phyloP scores from a whole-genome alignment of 2,329 filamentous ascomycete genomes.

The Onygena corvina region DNA sequence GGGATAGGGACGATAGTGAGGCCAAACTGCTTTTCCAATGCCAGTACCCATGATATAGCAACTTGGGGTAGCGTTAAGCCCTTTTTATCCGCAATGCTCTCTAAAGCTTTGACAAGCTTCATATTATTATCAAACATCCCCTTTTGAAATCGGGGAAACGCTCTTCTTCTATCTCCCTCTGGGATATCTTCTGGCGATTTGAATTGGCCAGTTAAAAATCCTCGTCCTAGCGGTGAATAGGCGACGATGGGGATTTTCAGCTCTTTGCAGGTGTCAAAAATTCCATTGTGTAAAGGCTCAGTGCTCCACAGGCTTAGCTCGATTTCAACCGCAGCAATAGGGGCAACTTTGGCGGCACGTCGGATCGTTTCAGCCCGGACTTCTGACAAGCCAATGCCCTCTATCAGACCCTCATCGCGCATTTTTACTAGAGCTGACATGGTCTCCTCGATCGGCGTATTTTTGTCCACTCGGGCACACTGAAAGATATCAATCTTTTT shows the following conservation, averaged over 20 bases:
- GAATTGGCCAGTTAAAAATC: slow-evolving; percentile 43
- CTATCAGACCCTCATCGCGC: slow-evolving; percentile 27
- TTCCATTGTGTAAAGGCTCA: slow-evolving; percentile 46
- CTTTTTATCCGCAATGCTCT: slow-evolving; percentile 36
- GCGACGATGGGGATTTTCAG: slow-evolving; percentile 47
- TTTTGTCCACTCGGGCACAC: slow-evolving; percentile 42
- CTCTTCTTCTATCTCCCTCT: slow-evolving; percentile 35
- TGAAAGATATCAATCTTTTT: slow-evolving; percentile 50
- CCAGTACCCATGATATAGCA: slow-evolving; percentile 39
- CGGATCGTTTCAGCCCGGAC: slow-evolving; percentile 32
- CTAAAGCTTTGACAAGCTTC: slow-evolving; percentile 37
- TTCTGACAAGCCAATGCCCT: slow-evolving; percentile 27
- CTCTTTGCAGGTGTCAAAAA: slow-evolving; percentile 45
- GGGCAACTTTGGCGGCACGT: slow-evolving; percentile 31
- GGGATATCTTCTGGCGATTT: slow-evolving; percentile 37
- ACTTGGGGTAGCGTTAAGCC: slow-evolving; percentile 36
- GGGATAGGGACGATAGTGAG: slow-evolving; percentile 19
- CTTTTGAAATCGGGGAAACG: slow-evolving; percentile 39
- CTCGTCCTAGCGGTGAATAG: slow-evolving; percentile 49
- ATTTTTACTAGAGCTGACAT: slow-evolving; percentile 23
- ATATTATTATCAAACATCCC: slow-evolving; percentile 40
- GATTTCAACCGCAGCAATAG: slow-evolving; percentile 48
- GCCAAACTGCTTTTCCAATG: slow-evolving; percentile 25
- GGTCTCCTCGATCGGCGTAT: slow-evolving; percentile 37
- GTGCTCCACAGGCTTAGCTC: slow-evolving; percentile 48